Evolutionary conservation across 352 stramenopile genomes (phyloP), one percentile per base, ranked within the genome.

Genomic region (Pythium rishiriense): DNA sequence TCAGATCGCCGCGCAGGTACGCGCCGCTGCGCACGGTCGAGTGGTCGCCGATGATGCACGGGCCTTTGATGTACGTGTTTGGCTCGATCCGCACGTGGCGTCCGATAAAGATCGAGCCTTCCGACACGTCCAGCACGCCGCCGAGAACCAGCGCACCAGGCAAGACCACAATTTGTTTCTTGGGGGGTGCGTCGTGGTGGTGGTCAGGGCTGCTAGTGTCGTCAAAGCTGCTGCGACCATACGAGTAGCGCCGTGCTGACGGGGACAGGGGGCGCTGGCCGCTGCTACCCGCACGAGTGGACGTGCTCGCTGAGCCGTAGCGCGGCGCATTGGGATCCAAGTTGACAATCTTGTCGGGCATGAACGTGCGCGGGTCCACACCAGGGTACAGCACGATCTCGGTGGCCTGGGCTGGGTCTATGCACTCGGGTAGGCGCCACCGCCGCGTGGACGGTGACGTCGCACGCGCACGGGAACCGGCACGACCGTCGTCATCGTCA

Each of bases 31-130:
- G 83, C 17, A 91, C 33, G 25, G 78, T 84, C 50, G 69, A 85
- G 28, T 72, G 74, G 25, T 84, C 79, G 14, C 80, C 84, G 45
- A 93, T 88, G 67, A 93, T 87, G 10, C 79, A 75, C 0, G 84
- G 84, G n/a, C 83, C 83, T 62, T 90, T 90, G 52, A 93, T 79
- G 63, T 76, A 79, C 53, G 88, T 75, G 35, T 87, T 78, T 0
- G 83, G 76, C 45, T 93, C 82, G n/a, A 93, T 75, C 7, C 79
- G 72, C 31, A 81, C 80, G 52, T 85, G 75, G 55, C 72, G 75
- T 0, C 81, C 82, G 28, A 91, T 78, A 42, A 76, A 74, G 28
- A 93, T 85, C 9, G 83, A 90, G 2, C 85, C 82, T 24, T 88
- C 75, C 0, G 81, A 85, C 24, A 92, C 76, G 48, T 91, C 83